Percentiles rank a stretch among this genome's conserved stretches.
phyloP scores from a whole-genome alignment of 2,329 filamentous ascomycete genomes.

The Volutella citrinella region DNA sequence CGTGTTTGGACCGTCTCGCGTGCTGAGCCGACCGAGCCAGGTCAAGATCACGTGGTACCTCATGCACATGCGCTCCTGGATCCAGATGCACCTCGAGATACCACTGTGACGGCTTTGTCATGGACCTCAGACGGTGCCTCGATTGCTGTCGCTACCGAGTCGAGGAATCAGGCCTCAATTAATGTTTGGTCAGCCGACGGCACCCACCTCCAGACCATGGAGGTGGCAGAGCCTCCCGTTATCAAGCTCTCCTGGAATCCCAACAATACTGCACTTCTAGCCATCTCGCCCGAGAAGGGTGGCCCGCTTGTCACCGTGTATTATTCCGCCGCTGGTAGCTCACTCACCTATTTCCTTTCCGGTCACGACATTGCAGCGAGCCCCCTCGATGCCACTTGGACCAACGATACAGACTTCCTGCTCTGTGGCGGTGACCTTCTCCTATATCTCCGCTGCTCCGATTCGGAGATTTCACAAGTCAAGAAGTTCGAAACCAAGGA shows the following conservation, averaged over 20 bases:
- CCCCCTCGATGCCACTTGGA: slow-evolving; percentile 59
- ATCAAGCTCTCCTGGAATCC: slow-evolving; percentile 62
- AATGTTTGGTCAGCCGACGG: slow-evolving; percentile 57
- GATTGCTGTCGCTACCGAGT: slow-evolving; percentile 58
- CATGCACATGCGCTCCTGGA: slow-evolving; percentile 45
- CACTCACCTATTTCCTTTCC: slow-evolving; percentile 45
- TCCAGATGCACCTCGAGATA: slow-evolving; percentile 48
- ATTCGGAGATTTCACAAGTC: slow-evolving; percentile 42
- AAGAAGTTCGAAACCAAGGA: slow-evolving; percentile 52
- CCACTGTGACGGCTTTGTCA: slow-evolving; percentile 56
- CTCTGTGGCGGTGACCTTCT: slow-evolving; percentile 57
- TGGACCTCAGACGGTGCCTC: slow-evolving; percentile 57
- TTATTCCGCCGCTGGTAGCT: slow-evolving; percentile 39
- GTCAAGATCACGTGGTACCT: slow-evolving; percentile 40
- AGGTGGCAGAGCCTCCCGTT: slow-evolving; percentile 58
- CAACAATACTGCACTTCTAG: slow-evolving; percentile 51
- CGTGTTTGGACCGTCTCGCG: slow-evolving; percentile 64
- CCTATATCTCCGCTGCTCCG: slow-evolving; percentile 44
- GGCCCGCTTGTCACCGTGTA: slow-evolving; percentile 57
- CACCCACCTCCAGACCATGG: slow-evolving; percentile 48
- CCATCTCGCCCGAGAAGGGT: slow-evolving; percentile 53
- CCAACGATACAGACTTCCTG: slow-evolving; percentile 54
- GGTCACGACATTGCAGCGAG: slow-evolving; percentile 50
- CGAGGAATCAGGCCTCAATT: slow-evolving; percentile 48
- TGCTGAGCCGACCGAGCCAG: slow-evolving; percentile 42